phyloP scores from a whole-genome alignment of 2,329 filamentous ascomycete species.

The Penicillium sp. region DNA sequence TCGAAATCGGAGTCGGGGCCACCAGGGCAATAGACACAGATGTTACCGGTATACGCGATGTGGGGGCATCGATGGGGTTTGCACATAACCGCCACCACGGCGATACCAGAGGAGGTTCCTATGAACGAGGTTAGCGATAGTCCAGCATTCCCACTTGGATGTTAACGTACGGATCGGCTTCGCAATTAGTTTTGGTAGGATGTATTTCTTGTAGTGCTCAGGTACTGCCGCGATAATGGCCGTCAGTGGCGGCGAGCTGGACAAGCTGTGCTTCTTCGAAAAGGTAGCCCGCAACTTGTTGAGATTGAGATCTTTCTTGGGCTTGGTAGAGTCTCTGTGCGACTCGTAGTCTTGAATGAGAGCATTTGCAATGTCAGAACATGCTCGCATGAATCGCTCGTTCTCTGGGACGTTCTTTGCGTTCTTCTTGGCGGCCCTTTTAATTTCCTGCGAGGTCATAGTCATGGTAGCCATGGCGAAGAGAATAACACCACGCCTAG shows the following conservation, averaged over 20 bases:
- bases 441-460: conserved; percentile 57
- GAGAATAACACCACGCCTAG: conserved; percentile 15
- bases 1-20: conserved; percentile 98
- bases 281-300: conserved; percentile 84
- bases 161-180: conserved; percentile 78
- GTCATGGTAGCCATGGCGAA: conserved; percentile 62
- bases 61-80: conserved; percentile 97
- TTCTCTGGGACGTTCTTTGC: conserved; percentile 83
- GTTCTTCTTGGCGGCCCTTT: conserved; percentile 62
- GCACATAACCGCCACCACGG: conserved; percentile 98
- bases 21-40: conserved; percentile 97
- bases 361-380: conserved; percentile 90
- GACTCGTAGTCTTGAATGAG: conserved; percentile 93
- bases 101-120: conserved; percentile 94
- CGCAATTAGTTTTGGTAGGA: conserved; percentile 90
- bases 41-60: conserved; percentile 97
- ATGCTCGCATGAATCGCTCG: conserved; percentile 89
- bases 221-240: conserved; percentile 97
- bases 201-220: conserved; percentile 99
- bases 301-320: conserved; percentile 85
- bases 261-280: conserved; percentile 87
- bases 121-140: conserved; percentile 20
- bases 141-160: neutral
- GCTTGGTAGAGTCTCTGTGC: conserved; percentile 68
- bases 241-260: conserved; percentile 84